Evolutionary conservation across 192 early-diverging fungal species (phyloP), one percentile per base, ranked within the genome.

Genomic region (Podila epicladia): DNA sequence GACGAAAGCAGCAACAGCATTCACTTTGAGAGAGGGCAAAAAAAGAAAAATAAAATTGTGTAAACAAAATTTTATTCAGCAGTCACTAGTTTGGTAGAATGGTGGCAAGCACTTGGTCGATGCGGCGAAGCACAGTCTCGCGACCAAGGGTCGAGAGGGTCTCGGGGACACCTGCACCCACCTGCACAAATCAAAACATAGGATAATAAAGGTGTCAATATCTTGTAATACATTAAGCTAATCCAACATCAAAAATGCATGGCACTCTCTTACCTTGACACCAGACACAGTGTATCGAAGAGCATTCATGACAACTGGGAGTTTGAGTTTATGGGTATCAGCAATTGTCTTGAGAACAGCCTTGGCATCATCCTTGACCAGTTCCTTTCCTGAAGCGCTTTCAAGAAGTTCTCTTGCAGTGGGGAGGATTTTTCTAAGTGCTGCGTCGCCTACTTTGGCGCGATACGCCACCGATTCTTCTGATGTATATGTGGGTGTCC

Each of bases 221-320:
- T 1, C 38, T 37, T 22, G 32, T n/a, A 48, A 19, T n/a, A 20
- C 33, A 45, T 12, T 28, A 41, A 4, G 26, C 22, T 5, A 29
- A 2, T 64, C 28, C 41, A 6, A 65, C n/a, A 67, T 15, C 29
- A 50, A 22, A 49, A 12, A 45, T 15, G 8, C 41, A 17, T 45
- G 41, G 7, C 13, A 3, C 15, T 17, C 64, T 17, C 15, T 58
- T 74, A 82, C 84, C 75, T 82, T 82, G 20, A 85, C 83, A 19
- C 92, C 93, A 8, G 93, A 93, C 3, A 93, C 84, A 5, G 85
- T 86, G 72, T 88, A 92, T 24, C 93, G 75, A 32, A 93, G 78
- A 26, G 87, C 86, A 75, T 91, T 88, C 92, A 92, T 89, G 5
- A 88, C 85, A 11, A 87, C 85, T 24, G 86, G 87, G 17, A 75